Evolutionary conservation across 2,329 filamentous ascomycete genomes (phyloP).

Genomic region (Paraconiothyrium brasiliense): DNA sequence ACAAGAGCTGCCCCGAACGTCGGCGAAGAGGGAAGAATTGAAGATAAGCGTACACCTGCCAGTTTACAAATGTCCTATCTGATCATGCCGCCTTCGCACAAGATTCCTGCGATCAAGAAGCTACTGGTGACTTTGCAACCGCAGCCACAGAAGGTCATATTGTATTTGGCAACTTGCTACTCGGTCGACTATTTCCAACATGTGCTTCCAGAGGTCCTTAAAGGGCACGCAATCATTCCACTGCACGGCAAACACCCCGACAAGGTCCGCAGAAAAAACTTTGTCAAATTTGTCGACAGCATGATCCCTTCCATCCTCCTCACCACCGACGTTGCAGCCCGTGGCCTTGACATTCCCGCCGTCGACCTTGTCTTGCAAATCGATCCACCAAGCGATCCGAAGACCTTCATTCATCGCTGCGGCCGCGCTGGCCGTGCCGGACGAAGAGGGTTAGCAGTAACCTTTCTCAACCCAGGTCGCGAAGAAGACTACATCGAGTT

Average conservation of each 20-base stretch:
- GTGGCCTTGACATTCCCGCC: conserved; percentile 89
- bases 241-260: conserved; percentile 92
- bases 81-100: conserved; percentile 77
- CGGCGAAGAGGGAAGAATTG: conserved; percentile 68
- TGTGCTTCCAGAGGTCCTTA: conserved; percentile 77
- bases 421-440: conserved; percentile 71
- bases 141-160: conserved; percentile 82
- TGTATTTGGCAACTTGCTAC: conserved; percentile 93
- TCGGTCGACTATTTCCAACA: conserved; percentile 94
- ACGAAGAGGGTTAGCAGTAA: conserved; percentile 80
- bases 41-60: conserved; percentile 89
- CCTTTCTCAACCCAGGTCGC: conserved; percentile 81
- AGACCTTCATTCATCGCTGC: conserved; percentile 77
- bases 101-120: conserved; percentile 76
- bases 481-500: conserved; percentile 94
- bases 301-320: conserved; percentile 81
- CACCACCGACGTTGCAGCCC: conserved; percentile 90
- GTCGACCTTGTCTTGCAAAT: conserved; percentile 92
- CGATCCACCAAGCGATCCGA: conserved; percentile 86
- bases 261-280: conserved; percentile 88
- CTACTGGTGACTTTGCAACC: conserved; percentile 76
- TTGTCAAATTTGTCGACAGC: conserved; percentile 78
- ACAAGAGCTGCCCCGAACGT: conserved; percentile 37
- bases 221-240: conserved; percentile 75
- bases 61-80: conserved; percentile 93